Conservation (phyloP, 495 filamentous ascomycete genomes). For the Mytilinidion resinicola region DNA sequence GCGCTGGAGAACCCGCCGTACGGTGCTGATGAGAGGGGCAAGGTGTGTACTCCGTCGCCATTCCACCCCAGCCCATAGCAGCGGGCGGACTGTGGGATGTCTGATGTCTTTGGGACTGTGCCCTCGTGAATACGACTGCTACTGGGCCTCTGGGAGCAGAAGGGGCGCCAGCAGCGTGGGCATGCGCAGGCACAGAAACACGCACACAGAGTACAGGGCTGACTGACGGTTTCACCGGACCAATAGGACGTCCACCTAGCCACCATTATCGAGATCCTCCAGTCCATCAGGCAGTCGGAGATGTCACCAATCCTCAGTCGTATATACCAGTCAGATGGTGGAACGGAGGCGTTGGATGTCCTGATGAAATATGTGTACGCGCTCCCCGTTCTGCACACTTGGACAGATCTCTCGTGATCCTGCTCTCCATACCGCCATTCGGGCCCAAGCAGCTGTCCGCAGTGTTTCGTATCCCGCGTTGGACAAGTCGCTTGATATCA, state of each 20-base stretch:
- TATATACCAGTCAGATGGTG: slow-evolving; percentile 64
- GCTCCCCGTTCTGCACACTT: slow-evolving; percentile 3
- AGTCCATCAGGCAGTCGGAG: slow-evolving; percentile 82
- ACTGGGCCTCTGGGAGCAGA: slow-evolving; percentile 4
- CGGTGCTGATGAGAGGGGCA: slow-evolving; percentile 65
- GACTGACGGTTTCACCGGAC: slow-evolving; percentile 9
- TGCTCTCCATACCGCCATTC: slow-evolving; percentile 5
- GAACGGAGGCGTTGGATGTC: slow-evolving; percentile 64
- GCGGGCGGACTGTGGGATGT: slow-evolving; percentile 14
- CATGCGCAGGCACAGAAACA: slow-evolving; percentile 11
- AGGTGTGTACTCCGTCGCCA: slow-evolving; percentile 42
- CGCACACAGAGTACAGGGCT: slow-evolving; percentile 17
- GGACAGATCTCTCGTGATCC: background rate
- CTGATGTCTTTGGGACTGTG: slow-evolving; percentile 24
- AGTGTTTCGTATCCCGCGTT: too few species aligned
- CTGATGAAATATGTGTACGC: slow-evolving; percentile 72
- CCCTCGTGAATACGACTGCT: background rate
- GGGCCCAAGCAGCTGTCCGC: background rate
- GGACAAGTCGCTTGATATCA: too few species aligned
- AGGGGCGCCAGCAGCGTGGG: slow-evolving; percentile 13
- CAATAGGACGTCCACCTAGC: slow-evolving; percentile 67
- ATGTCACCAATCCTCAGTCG: slow-evolving; percentile 78
- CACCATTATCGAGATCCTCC: slow-evolving; percentile 78
- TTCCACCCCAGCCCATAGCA: slow-evolving; percentile 9
- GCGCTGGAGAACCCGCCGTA: slow-evolving; percentile 72